Evolutionary conservation across 1,284 basidiomycete species (phyloP).

Genomic region (Xerocomus amazonicus): DNA sequence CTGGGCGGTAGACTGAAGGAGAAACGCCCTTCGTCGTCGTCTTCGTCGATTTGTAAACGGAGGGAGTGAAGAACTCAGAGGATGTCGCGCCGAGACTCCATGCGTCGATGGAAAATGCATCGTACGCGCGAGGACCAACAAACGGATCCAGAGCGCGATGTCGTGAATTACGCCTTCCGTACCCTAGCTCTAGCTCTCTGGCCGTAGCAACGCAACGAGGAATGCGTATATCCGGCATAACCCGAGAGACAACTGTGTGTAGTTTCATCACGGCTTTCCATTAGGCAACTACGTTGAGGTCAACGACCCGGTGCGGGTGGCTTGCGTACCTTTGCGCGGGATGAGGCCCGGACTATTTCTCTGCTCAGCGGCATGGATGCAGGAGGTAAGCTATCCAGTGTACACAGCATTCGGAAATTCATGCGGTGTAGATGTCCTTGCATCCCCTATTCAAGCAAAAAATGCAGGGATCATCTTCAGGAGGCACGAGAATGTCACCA

Average conservation of each 20-base stretch:
- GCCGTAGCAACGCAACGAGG: no score
- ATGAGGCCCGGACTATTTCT: no score
- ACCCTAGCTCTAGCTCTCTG: no score
- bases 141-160: constrained; percentile 90
- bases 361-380: no score
- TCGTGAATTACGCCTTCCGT: constrained; percentile 48
- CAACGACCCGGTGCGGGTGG: no score
- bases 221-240: no score
- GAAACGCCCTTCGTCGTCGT: constrained; percentile 30
- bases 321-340: no score
- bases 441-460: constrained; percentile 22
- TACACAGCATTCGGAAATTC: neutral
- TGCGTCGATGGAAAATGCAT: constrained; percentile 72
- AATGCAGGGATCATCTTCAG: constrained; percentile 28
- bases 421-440: constrained; percentile 17
- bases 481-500: constrained; percentile 10
- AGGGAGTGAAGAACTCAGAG: constrained; percentile 80
- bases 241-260: no score
- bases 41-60: constrained; percentile 38
- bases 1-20: neutral
- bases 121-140: constrained; percentile 72
- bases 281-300: no score
- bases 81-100: constrained; percentile 82
- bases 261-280: no score
- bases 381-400: constrained; percentile 5